These are phyloP conservation scores for Heterobasidion occidentale DNA, from an alignment of 1,284 basidiomycete genomes.

Conservation along the genomic window DNA sequence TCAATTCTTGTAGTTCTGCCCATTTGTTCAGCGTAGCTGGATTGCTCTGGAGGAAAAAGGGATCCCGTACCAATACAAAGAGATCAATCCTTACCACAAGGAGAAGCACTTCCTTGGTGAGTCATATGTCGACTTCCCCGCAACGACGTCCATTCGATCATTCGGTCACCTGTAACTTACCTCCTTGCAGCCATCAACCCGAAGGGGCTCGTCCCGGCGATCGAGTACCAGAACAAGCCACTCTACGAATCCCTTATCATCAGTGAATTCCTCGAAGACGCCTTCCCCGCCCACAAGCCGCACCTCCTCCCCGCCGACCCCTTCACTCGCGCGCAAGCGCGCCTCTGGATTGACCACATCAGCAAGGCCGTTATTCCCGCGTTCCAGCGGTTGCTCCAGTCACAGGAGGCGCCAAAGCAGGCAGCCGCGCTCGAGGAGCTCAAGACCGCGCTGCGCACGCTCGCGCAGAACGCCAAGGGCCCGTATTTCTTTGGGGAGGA, in stretches of 20 bases:
- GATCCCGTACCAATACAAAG: conserved; percentile 57
- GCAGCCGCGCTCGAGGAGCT: conserved; percentile 36
- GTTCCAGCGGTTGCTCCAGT: conserved; percentile 44
- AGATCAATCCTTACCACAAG: conserved; percentile 69
- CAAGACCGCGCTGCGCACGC: conserved; percentile 36
- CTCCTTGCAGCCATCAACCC: conserved; percentile 44
- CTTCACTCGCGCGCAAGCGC: conserved; percentile 37
- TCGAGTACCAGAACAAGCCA: conserved; percentile 47
- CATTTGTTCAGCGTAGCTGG: conserved; percentile 64
- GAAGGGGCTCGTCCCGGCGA: conserved; percentile 60
- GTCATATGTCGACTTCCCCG: conserved; percentile 5
- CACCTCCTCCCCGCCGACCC: conserved; percentile 42
- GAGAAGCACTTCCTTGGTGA: conserved; percentile 51
- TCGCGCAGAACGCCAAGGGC: conserved; percentile 40
- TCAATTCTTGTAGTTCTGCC: conserved; percentile 46
- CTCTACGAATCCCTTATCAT: conserved; percentile 56
- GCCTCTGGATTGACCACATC: conserved; percentile 49
- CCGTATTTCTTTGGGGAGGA: conserved; percentile 53
- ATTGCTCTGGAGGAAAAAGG: conserved; percentile 58
- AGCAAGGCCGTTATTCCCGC: conserved; percentile 42
- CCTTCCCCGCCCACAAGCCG: conserved; percentile 37
- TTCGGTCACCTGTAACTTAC: background rate
- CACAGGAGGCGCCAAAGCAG: conserved; percentile 43
- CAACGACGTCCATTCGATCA: background rate
- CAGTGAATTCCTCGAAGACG: conserved; percentile 56